Conservation (phyloP, 768 basidiomycete genomes). For the Termitomyces sp. region DNA sequence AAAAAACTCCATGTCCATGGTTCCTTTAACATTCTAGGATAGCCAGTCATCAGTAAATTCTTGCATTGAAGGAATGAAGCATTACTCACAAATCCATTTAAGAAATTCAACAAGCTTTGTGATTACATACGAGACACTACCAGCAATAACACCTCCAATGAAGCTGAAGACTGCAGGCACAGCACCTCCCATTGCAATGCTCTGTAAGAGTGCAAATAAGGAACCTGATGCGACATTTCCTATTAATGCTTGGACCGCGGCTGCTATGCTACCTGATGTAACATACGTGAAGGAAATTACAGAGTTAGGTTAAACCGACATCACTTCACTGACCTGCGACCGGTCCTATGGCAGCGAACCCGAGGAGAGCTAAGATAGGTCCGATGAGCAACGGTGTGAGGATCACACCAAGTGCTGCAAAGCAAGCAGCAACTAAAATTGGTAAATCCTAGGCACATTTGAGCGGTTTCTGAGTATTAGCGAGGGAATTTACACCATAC, state of each 20-base stretch:
- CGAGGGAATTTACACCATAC: background rate
- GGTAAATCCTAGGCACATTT: background rate
- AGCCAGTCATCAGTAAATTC: background rate
- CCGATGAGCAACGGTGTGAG: background rate
- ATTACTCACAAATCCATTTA: background rate
- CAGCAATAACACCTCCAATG: background rate
- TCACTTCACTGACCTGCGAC: slow-evolving; percentile 3
- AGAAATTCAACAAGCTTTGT: background rate
- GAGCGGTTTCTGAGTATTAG: background rate
- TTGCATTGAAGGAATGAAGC: background rate
- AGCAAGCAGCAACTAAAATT: background rate
- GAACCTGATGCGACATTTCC: slow-evolving; percentile 5
- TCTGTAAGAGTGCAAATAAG: slow-evolving; percentile 11
- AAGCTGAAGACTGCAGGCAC: slow-evolving; percentile 1
- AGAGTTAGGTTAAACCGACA: background rate
- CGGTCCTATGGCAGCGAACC: background rate
- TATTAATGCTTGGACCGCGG: background rate
- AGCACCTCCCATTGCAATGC: slow-evolving; percentile 12
- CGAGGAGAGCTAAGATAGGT: background rate
- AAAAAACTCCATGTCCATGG: background rate
- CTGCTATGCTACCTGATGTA: background rate
- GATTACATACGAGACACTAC: background rate
- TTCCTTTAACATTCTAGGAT: background rate
- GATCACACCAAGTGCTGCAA: background rate
- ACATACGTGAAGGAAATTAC: background rate